Base-by-base conservation (phyloP, 352 stramenopile genomes). In the Pythium phragmitis region DNA sequence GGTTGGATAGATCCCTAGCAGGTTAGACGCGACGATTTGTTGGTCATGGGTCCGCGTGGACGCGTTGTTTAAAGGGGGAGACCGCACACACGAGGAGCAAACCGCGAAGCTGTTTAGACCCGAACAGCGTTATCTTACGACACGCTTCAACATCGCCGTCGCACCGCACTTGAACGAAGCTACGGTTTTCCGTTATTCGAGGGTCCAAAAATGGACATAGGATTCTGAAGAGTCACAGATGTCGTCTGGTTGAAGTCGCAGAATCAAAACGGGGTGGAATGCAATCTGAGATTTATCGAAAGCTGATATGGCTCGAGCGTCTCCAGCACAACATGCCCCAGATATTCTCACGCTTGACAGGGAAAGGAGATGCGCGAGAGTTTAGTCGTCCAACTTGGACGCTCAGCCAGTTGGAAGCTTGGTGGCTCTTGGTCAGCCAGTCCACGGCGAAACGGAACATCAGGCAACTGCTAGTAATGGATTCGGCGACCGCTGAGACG, bases 401-500 rank as follows among this genome's bases (percentile, higher is more conserved):
- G 37, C 42, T 9, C 6, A n/a, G n/a, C 45, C n/a, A 33, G 19
- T 14, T 30, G 17, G 17, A 9, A 37, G 28, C n/a, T 50, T 0
- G 43, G 7, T 33, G 45, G n/a, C 45, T 50, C 45, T 14, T 50
- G 19, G n/a, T 30, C 41, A 19, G 34, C 8, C 9, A n/a, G 17
- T 26, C 48, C 3, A 43, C 26, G 17, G 8, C 16, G 26, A 19
- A 34, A 43, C 47, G 17, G 26, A 17, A 42, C 5, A 21, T 57
- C 47, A 64, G 57, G 26, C 57, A 21, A n/a, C 17, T 47, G 57
- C 47, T 37, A 64, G 57, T 63, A 63, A 63, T 45, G 57, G 11
- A 17, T 12, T 17, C 50, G 19, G 36, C n/a, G n/a, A 50, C 45
- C n/a, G 28, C 7, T 46, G 43, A 48, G 30, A 50, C 28, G 42